Base-by-base conservation (phyloP, 2,329 filamentous ascomycete genomes). In the Daldinia sp. region DNA sequence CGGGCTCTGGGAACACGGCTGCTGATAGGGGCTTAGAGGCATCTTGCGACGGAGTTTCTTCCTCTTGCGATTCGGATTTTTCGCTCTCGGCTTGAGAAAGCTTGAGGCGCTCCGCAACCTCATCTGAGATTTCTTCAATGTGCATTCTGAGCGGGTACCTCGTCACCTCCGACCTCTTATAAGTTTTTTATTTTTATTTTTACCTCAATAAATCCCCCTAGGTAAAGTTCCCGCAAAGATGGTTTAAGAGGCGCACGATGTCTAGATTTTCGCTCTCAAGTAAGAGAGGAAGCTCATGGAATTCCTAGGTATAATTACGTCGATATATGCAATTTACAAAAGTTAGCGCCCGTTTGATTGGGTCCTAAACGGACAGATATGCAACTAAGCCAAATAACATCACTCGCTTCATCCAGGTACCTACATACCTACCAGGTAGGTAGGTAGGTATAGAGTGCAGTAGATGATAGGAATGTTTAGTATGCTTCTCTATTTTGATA, bases 41-140 rank as follows among this genome's bases (percentile, higher is more conserved):
- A 60, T 67, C 50, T 68, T 69, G 65, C 41, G 61, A 51, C 35
- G 62, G 4, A 28, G 63, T 28, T 55, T 42, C 35, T 59, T 63
- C 15, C 41, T 72, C 57, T 60, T 68, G 63, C 20, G 54, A 33
- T 44, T 72, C 65, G n/a, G 66, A 39, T 63, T 66, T 51, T 9
- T 55, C 41, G 1, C 33, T 15, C 26, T 64, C 55, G 57, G 77
- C 74, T 72, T 78, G 72, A 15, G 80, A 80, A 74, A 84, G 75
- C 65, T 81, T 79, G 55, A 78, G 77, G 69, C 76, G 76, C 72
- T 78, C 75, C 12, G 76, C 76, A 59, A 78, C 73, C 68, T 77
- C 74, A 42, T 83, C 78, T 28, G 79, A 79, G 67, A 85, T 78
- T 68, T 84, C 80, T 65, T 84, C 80, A 53, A 84, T 78, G 37